Evolutionary conservation across 192 early-diverging fungal species (phyloP), one percentile per base, ranked within the genome.

Genomic region (Cetraspora pellucida): DNA sequence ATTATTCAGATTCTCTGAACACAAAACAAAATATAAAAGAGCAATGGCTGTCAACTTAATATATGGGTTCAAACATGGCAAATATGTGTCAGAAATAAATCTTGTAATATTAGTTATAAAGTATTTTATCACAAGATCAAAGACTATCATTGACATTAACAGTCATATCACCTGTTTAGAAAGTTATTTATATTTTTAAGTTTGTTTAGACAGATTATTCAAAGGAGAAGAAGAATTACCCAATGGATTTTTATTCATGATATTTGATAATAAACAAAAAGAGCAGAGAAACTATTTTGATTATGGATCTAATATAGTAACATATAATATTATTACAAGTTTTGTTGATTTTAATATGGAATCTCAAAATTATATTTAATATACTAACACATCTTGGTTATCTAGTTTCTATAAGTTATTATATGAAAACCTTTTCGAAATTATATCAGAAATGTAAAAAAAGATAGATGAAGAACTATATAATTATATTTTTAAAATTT

Each of bases 341-440:
- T 28, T 25, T 28, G 25, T 5, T 57, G 28, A 30, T 72, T 72
- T 52, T 72, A 13, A 57, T 28, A 72, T 10, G 6, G 57, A 43
- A 21, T 72, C 21, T 55, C 69, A 72, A 72, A 55, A 57, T 37
- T 47, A 72, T n/a, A n/a, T n/a, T n/a, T n/a, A n/a, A n/a, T n/a
- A n/a, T n/a, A n/a, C n/a, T n/a, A n/a, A n/a, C n/a, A n/a, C n/a
- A n/a, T n/a, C n/a, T n/a, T n/a, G n/a, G n/a, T n/a, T n/a, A n/a
- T n/a, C n/a, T n/a, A n/a, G n/a, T n/a, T n/a, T n/a, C n/a, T n/a
- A n/a, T n/a, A n/a, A n/a, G n/a, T n/a, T n/a, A n/a, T n/a, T n/a
- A n/a, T n/a, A n/a, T n/a, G n/a, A n/a, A 72, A 19, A 27, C 5
- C 47, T 72, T 72, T 72, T 72, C 21, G 52, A 72, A 25, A 55